phyloP scores from a whole-genome alignment of 2,329 filamentous ascomycete genomes.

The Aaosphaeria pasadenensis region DNA sequence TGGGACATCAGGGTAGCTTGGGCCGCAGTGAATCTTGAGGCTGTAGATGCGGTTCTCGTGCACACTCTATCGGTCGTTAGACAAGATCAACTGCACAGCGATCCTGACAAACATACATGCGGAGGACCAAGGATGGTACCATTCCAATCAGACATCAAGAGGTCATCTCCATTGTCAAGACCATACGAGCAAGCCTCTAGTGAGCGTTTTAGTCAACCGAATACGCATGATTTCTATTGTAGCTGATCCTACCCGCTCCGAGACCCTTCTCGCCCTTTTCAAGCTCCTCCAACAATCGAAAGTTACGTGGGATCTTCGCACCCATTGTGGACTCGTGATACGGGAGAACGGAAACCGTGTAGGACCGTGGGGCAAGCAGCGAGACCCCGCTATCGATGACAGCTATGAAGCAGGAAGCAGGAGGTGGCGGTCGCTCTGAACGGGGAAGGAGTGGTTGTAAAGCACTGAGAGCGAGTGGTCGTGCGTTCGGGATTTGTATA shows the following conservation, averaged over 20 bases:
- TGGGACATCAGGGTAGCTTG: constrained; percentile 82
- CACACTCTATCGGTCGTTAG: constrained; percentile 61
- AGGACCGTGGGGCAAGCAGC: too few species aligned
- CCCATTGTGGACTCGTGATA: constrained; percentile 43
- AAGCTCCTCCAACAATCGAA: constrained; percentile 92
- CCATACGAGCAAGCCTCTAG: constrained; percentile 95
- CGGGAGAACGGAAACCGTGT: background rate
- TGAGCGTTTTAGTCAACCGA: constrained; percentile 6
- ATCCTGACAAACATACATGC: constrained; percentile 63
- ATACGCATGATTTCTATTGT: background rate
- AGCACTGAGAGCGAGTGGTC: too few species aligned
- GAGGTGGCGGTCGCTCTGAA: too few species aligned
- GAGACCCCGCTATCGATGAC: constrained; percentile 20
- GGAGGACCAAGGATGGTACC: constrained; percentile 95
- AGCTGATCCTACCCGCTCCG: constrained; percentile 65
- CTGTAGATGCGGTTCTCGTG: constrained; percentile 99
- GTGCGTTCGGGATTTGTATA: too few species aligned
- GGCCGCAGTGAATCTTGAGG: constrained; percentile 92
- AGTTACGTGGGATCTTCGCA: constrained; percentile 89
- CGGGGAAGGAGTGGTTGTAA: too few species aligned
- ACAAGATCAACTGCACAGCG: background rate
- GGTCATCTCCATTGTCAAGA: constrained; percentile 87
- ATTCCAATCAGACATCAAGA: constrained; percentile 98
- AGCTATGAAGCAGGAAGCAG: too few species aligned
- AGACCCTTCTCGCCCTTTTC: constrained; percentile 99